Conservation (phyloP, 1,284 basidiomycete genomes). For the Sporisorium scitamineum region DNA sequence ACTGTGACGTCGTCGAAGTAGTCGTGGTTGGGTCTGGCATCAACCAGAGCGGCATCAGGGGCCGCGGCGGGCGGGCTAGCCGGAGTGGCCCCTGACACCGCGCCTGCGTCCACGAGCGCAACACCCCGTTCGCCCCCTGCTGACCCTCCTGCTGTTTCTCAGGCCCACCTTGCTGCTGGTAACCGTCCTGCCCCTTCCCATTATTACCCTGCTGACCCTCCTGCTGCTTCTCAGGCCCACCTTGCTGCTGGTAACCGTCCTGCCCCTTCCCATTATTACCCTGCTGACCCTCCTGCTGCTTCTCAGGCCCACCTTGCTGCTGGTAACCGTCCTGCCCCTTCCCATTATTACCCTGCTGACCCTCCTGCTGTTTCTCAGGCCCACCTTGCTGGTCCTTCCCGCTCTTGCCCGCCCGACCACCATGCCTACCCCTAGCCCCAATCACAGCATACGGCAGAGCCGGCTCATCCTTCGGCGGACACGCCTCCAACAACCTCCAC, state of each 20-base stretch:
- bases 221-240: too few species aligned
- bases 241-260: too few species aligned
- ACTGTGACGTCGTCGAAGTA: slow-evolving; percentile 28
- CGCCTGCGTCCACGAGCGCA: neutral
- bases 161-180: too few species aligned
- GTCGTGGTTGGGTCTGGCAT: slow-evolving; percentile 5
- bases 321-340: too few species aligned
- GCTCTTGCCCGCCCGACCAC: neutral
- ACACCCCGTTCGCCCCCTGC: too few species aligned
- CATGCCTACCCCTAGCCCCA: neutral
- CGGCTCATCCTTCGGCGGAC: neutral
- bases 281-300: neutral
- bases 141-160: too few species aligned
- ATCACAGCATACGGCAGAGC: slow-evolving; percentile 33
- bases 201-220: too few species aligned
- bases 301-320: neutral
- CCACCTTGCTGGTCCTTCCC: neutral
- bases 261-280: too few species aligned
- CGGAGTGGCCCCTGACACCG: neutral
- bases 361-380: neutral
- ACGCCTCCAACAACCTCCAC: slow-evolving; percentile 11
- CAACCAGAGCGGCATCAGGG: neutral
- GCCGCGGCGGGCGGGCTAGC: neutral
- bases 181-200: too few species aligned
- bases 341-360: neutral